phyloP scores from a whole-genome alignment of 306 rosid species.

The Comarum palustre region DNA sequence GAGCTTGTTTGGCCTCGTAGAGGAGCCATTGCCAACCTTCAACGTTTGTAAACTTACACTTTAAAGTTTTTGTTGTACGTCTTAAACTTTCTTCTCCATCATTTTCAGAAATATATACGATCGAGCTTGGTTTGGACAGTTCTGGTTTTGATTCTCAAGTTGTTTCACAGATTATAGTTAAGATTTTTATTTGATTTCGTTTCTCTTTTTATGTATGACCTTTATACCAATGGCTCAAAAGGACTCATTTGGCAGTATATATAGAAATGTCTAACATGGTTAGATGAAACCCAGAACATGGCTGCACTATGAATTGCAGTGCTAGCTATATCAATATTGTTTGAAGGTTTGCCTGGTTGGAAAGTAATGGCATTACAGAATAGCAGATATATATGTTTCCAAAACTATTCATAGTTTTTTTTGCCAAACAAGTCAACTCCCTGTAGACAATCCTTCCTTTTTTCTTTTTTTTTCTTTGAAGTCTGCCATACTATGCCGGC shows the following conservation, averaged over 20 bases:
- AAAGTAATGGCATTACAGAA: slow-evolving; percentile 6
- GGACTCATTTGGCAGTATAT: background rate
- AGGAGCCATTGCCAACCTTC: slow-evolving; percentile 31
- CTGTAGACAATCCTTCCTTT: background rate
- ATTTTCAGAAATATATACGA: background rate
- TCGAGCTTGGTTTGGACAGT: background rate
- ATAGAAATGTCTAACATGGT: background rate
- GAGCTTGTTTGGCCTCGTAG: slow-evolving; percentile 44
- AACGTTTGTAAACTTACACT: slow-evolving; percentile 40
- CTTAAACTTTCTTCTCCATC: background rate
- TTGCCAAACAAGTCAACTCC: slow-evolving; percentile 1
- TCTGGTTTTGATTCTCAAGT: background rate
- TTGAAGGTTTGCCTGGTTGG: slow-evolving; percentile 1
- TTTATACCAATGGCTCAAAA: background rate
- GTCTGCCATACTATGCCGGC: background rate
- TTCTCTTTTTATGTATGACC: background rate
- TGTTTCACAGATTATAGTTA: background rate
- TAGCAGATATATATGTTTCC: background rate
- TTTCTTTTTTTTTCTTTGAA: background rate
- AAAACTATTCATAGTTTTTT: background rate
- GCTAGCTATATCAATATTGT: background rate
- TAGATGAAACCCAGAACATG: background rate
- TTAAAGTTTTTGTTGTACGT: background rate
- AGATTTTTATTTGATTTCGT: background rate
- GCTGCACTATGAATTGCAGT: background rate